A percentile compares a stretch with the other conserved stretches of the same genome.
These are phyloP conservation scores for Fusarium sp. DNA, from an alignment of 2,329 filamentous ascomycete genomes.

Conservation along the genomic window DNA sequence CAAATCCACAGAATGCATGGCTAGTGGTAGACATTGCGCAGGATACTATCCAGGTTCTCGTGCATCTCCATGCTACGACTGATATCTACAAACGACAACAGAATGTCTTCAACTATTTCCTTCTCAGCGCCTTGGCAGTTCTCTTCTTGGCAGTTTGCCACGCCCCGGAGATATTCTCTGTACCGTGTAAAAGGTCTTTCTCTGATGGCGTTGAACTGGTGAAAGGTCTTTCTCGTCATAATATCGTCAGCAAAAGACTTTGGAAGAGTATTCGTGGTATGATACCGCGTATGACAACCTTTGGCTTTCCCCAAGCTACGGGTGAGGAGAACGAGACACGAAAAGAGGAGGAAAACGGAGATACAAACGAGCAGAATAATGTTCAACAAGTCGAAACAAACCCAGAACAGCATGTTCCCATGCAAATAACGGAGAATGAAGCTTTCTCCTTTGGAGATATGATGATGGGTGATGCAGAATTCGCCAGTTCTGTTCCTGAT, in stretches of 20 bases:
- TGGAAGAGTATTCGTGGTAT: constrained; percentile 52
- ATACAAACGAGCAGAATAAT: accelerated
- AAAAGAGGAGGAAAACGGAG: background rate
- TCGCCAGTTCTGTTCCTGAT: constrained; percentile 43
- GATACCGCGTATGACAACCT: constrained; percentile 46
- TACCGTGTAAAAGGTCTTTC: constrained; percentile 49
- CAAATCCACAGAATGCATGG: constrained; percentile 50
- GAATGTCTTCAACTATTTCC: constrained; percentile 45
- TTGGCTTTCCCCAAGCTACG: constrained; percentile 38
- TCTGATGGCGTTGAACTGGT: constrained; percentile 48
- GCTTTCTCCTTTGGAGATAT: constrained; percentile 19
- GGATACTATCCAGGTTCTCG: constrained; percentile 44
- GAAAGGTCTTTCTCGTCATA: constrained; percentile 48
- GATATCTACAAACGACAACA: constrained; percentile 47
- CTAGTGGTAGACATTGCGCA: constrained; percentile 51
- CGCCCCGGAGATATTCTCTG: constrained; percentile 55
- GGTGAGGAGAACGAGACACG: background rate
- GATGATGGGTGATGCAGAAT: constrained; percentile 19
- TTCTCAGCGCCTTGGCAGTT: constrained; percentile 46
- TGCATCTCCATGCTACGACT: constrained; percentile 43
- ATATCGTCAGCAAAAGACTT: constrained; percentile 47
- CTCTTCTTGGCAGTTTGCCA: constrained; percentile 55
- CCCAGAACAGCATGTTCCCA: background rate
- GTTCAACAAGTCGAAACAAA: background rate
- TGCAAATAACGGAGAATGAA: background rate